These are phyloP conservation scores for Fusarium pseudograminearum DNA, from an alignment of 2,329 filamentous ascomycete species.

Conservation along the genomic window DNA sequence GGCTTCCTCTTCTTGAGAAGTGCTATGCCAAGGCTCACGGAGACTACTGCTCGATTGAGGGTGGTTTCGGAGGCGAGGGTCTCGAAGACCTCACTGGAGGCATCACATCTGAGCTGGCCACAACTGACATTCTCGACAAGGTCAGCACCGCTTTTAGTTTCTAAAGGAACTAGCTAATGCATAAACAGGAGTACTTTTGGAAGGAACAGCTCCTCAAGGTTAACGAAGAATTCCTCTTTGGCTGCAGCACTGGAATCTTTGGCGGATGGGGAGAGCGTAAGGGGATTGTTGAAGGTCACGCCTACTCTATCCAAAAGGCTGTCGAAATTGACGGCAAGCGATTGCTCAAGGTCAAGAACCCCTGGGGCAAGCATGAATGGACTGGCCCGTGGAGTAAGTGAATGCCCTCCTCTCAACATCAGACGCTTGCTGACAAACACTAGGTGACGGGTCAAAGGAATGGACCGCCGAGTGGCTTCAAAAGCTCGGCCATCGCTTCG, in stretches of 20 bases:
- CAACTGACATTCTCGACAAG: slow-evolving; percentile 78
- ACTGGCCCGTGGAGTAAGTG: slow-evolving; percentile 76
- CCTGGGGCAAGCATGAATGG: slow-evolving; percentile 86
- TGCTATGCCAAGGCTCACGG: slow-evolving; percentile 85
- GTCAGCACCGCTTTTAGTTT: slow-evolving; percentile 56
- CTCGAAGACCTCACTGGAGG: slow-evolving; percentile 73
- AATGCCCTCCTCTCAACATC: fast-evolving
- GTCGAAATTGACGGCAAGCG: slow-evolving; percentile 68
- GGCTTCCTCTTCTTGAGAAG: slow-evolving; percentile 83
- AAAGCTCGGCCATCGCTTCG: slow-evolving; percentile 78
- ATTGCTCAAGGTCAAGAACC: slow-evolving; percentile 76
- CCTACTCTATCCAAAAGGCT: slow-evolving; percentile 72
- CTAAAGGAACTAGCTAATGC: neutral
- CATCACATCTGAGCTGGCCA: slow-evolving; percentile 74
- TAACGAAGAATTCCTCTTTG: slow-evolving; percentile 82
- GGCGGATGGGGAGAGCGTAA: slow-evolving; percentile 58
- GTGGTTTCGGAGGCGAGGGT: slow-evolving; percentile 73
- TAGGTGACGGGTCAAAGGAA: slow-evolving; percentile 80
- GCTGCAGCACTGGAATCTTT: slow-evolving; percentile 63
- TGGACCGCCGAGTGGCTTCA: slow-evolving; percentile 86
- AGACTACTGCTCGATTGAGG: slow-evolving; percentile 80
- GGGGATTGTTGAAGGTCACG: slow-evolving; percentile 69
- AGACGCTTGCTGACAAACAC: slow-evolving; percentile 27
- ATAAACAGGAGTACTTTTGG: slow-evolving; percentile 71
- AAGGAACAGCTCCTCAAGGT: slow-evolving; percentile 80